Evolutionary conservation across 306 rosid species (phyloP), one percentile per base, ranked within the genome.

Genomic region (Argentina anserina): DNA sequence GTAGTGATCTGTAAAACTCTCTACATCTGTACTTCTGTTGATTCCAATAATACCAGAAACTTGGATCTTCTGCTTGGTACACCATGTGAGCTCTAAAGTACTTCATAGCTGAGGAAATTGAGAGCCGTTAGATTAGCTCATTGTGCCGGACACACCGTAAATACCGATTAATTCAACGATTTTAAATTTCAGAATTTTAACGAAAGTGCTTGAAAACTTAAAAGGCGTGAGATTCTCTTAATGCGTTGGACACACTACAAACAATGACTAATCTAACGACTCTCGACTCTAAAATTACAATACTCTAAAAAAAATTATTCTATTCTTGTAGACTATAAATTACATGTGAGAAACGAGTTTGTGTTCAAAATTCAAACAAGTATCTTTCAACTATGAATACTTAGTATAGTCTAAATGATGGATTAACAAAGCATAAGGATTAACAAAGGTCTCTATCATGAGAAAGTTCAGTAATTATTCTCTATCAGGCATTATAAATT

Each of bases 111-210:
- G 1, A 11, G 14, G 1, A 15, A 45, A 13, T 7, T 3, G 18
- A 18, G 11, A 49, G 12, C 0, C 4, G 56, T 50, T 20, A 0
- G 13, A 50, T 50, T 50, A n/a, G 5, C 1, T 50, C 3, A 50
- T 50, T 20, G 2, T 20, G 0, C 0, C 7, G 1, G 12, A 50
- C 12, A 49, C 0, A 1, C 52, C 6, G 0, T 0, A 6, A 46
- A 15, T 0, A 17, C 2, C 17, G 8, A 3, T 3, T 43, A 46
- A 46, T 46, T 2, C 1, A 1, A 46, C 2, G 2, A 7, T 1
- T 0, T 46, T 3, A 17, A 17, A 17, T 15, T 39, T 39, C 11
- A 39, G 9, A 39, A 39, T 39, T 39, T 8, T 6, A 7, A 7
- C 0, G 5, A 46, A n/a, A n/a, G n/a, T 46, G 17, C 0, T 17